These are phyloP conservation scores for Nepenthes mirabilis DNA, from an alignment of 148 eudicot species.

Conservation along the genomic window DNA sequence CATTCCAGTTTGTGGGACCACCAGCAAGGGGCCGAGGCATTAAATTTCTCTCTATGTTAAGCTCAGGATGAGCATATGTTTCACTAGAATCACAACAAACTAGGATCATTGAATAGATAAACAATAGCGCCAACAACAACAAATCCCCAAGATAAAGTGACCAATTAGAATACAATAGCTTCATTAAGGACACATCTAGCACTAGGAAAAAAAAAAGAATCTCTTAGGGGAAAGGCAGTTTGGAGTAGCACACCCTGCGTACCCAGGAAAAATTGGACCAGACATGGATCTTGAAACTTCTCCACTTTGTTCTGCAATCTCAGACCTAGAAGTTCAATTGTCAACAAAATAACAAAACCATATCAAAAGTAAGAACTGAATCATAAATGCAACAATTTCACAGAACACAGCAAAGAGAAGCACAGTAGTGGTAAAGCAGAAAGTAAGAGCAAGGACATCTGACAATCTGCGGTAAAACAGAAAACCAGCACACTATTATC, in stretches of 20 bases:
- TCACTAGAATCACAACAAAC: conserved; percentile 38
- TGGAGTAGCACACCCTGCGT: not conserved
- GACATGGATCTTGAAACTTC: conserved; percentile 57
- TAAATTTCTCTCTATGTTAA: conserved; percentile 44
- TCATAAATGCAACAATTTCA: no score
- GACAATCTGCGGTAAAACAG: no score
- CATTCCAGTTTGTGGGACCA: conserved; percentile 94
- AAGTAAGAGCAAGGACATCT: no score
- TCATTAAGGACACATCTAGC: not conserved
- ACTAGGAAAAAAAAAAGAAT: not conserved
- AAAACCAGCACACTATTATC: no score
- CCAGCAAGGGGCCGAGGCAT: conserved; percentile 31
- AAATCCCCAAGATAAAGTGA: no score
- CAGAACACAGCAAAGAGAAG: no score
- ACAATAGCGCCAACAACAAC: not conserved
- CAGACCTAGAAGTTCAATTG: conserved; percentile 34
- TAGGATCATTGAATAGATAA: not conserved
- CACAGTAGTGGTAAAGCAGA: no score
- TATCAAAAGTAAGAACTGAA: not conserved
- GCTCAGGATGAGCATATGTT: conserved; percentile 47
- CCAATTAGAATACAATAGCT: not conserved
- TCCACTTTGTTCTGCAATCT: conserved; percentile 91
- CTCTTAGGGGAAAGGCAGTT: no score
- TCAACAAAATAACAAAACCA: not conserved
- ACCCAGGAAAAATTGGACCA: conserved; percentile 70